Evolutionary conservation across 208 protist genomes (phyloP).

Genomic region (Crithidia sp.): DNA sequence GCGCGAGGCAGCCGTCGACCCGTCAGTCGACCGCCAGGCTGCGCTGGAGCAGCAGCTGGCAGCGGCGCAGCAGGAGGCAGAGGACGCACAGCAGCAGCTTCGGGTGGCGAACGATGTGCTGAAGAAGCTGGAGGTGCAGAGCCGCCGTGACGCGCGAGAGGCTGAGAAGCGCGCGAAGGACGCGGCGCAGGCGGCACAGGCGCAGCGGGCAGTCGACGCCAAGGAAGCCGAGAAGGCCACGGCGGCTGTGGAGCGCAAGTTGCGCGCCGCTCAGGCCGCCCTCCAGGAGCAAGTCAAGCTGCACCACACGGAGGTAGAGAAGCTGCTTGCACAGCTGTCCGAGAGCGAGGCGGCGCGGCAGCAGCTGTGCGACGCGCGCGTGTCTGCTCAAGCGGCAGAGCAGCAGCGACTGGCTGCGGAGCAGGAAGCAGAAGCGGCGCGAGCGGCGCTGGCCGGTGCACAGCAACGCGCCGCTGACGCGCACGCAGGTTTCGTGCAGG

Average conservation of each 20-base stretch:
- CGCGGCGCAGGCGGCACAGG: background rate
- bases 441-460: background rate
- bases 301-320: constrained; percentile 13
- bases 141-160: constrained; percentile 14
- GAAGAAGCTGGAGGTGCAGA: constrained; percentile 17
- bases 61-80: constrained; percentile 1
- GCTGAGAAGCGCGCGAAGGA: background rate
- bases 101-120: constrained; percentile 4
- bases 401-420: background rate
- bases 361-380: constrained; percentile 18
- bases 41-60: constrained; percentile 6
- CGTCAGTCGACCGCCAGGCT: background rate
- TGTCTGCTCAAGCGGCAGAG: background rate
- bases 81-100: constrained; percentile 1
- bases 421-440: background rate
- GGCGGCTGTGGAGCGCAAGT: constrained; percentile 4
- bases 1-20: background rate
- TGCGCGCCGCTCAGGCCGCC: constrained; percentile 8
- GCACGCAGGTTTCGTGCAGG: constrained; percentile 5
- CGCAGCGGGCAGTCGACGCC: background rate
- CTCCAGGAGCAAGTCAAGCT: constrained; percentile 18
- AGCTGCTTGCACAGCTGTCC: constrained; percentile 9
- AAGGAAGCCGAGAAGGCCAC: constrained; percentile 9
- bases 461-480: background rate
- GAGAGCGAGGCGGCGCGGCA: constrained; percentile 5